Base-by-base conservation (phyloP, 2,329 filamentous ascomycete species). In the Pestalotiopsis sp. region DNA sequence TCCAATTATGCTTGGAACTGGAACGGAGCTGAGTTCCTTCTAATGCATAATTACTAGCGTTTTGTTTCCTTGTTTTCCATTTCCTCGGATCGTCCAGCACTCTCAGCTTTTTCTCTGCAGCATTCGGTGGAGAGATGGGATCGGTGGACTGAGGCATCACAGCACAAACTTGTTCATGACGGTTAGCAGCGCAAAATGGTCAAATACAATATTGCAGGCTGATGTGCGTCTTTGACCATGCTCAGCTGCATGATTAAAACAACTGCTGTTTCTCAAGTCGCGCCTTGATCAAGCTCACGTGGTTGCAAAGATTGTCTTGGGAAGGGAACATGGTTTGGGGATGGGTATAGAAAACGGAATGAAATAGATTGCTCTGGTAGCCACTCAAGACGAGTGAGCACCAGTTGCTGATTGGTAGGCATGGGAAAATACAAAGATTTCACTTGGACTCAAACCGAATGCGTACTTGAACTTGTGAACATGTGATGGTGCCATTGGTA, bases 1-100 rank as follows among this genome's bases (percentile, higher is more conserved):
- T 52, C 45, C 61, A 63, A 25, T 62, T 67, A 62, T 55, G 38
- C 65, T 63, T 63, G 57, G 65, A 52, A 36, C 39, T 39, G 65
- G 31, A 66, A 45, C 52, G 31, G 58, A 66, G 55, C 49, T 45
- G 38, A 38, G 13, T 20, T 62, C 41, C 45, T 38, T 67, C 31
- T 67, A 67, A 67, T 67, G 65, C 65, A 67, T 67, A 67, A 67
- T 67, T 52, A 52, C 20, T 23, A 52, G 45, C 45, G 45, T 52
- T 52, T 52, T 52, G 45, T 23, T 52, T 52, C 17, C n/a, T 52
- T 52, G n/a, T 67, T 63, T 25, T 38, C n/a, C 38, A 23, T 67
- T 63, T 63, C 23, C 52, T 12, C 31, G 63, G 12, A 65, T 36
- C 38, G 36, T 59, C n/a, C 14, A 23, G 39, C 17, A 59, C 64